Base-by-base conservation (phyloP, 2,329 filamentous ascomycete genomes). In the Pseudogymnoascus sp. region DNA sequence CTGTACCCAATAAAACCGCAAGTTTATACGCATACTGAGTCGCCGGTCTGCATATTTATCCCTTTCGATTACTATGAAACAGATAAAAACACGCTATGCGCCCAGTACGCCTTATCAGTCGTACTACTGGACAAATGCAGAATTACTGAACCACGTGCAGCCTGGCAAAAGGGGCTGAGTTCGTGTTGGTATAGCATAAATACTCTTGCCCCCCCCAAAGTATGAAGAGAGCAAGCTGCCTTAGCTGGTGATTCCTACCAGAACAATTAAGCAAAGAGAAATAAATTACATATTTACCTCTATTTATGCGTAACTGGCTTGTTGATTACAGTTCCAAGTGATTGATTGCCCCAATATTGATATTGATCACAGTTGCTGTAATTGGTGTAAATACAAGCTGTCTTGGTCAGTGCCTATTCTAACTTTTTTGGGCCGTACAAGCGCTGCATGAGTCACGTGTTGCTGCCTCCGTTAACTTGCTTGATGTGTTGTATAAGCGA, bases 401-500 rank as follows among this genome's bases (percentile, higher is more conserved):
- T 55, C 12, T n/a, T 55, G 48, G 9, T 17, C n/a, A 33, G 9
- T 55, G 27, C 48, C 17, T 55, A 33, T 55, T 55, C 10, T 9
- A 5, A 33, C 48, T 5, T 7, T 17, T 17, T 17, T 17, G 29
- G 9, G n/a, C 5, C 4, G 4, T 27, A 31, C 48, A 33, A 55
- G 48, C 9, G 29, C 29, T 17, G n/a, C 2, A 12, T 33, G 21
- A 7, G 48, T 55, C 48, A 55, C 48, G 48, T 55, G 48, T 7
- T 33, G n/a, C 2, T 55, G 5, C 29, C 29, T 55, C 48, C n/a
- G 21, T 55, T 27, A 55, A 29, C 29, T 21, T 21, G n/a, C 48
- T 55, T 55, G 48, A 55, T 55, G 48, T 55, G 48, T 33, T 55
- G 48, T 55, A 55, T 55, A 55, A 55, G 48, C 48, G 48, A 55